phyloP scores from a whole-genome alignment of 2,329 filamentous ascomycete species.

The Cordyceps cicadae region DNA sequence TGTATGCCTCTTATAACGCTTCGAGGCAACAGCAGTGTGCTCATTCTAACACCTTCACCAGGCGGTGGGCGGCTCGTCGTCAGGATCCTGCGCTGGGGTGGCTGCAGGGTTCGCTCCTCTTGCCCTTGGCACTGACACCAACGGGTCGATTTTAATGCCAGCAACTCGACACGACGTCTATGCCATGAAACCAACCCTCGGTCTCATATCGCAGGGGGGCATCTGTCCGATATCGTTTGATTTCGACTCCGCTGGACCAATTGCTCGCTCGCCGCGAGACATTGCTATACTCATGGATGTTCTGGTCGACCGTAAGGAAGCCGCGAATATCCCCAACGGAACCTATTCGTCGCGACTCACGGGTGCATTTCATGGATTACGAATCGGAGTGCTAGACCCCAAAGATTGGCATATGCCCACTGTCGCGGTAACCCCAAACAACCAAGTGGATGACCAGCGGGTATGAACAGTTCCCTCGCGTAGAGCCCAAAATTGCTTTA shows the following conservation, averaged over 20 bases:
- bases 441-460: background rate
- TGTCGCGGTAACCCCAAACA: background rate
- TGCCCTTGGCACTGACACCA: background rate
- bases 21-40: too few relatives aligned
- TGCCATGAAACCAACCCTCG: background rate
- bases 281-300: background rate
- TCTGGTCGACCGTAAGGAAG: background rate
- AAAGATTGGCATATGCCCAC: background rate
- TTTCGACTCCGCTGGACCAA: background rate
- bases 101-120: background rate
- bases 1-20: background rate
- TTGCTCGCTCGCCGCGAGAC: background rate
- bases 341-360: background rate
- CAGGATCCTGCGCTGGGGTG: background rate
- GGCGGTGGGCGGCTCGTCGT: background rate
- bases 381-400: background rate
- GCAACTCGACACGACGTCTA: background rate
- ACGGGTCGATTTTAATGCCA: background rate
- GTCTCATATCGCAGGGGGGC: background rate
- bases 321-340: background rate
- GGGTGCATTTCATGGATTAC: background rate
- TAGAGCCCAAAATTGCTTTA: background rate
- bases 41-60: background rate
- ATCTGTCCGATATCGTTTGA: background rate
- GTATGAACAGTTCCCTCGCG: background rate